Evolutionary conservation across 768 basidiomycete genomes (phyloP), one percentile per base, ranked within the genome.

Genomic region (Russula brevipes): DNA sequence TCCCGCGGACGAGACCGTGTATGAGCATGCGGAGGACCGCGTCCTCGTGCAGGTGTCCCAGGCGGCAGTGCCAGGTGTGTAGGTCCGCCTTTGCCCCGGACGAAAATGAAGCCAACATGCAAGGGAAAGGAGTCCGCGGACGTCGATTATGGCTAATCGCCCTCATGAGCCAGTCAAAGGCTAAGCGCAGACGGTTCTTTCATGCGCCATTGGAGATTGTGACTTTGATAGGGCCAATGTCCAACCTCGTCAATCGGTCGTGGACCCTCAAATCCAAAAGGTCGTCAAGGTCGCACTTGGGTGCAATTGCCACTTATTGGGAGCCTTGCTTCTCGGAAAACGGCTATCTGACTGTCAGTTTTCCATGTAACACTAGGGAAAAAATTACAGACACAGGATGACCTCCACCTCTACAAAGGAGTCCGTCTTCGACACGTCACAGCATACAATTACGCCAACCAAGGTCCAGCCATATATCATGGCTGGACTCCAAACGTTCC

Each of bases 361-460:
- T 58, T 58, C 42, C 58, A 59, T 50, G 67, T 54, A 47, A 19
- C 51, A 47, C 12, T 3, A 41, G 16, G 2, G 33, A 59, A 61
- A 35, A 7, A 49, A 31, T 46, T 31, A 82, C 90, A 74, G 71
- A 94, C 94, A 80, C 38, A 95, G 78, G 53, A 91, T 79, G 36
- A 79, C 80, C 71, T 84, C 80, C 17, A 95, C 80, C 16, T 84
- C 85, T 16, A 73, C 73, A 69, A 91, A 87, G 24, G 92, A 92
- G 1, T 76, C 73, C 60, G 72, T 71, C 61, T 83, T 77, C 0
- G 84, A 82, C 10, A 86, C 82, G 74, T 94, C 90, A 73, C 94
- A 97, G 70, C 94, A 97, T 33, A 97, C 78, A 57, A 97, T 81
- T 14, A 88, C 83, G 0, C 88, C 96, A 66, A 94, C 87, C 55